Evolutionary conservation across 768 basidiomycete species (phyloP), one percentile per base, ranked within the genome.

Genomic region (Auricularia cornea): DNA sequence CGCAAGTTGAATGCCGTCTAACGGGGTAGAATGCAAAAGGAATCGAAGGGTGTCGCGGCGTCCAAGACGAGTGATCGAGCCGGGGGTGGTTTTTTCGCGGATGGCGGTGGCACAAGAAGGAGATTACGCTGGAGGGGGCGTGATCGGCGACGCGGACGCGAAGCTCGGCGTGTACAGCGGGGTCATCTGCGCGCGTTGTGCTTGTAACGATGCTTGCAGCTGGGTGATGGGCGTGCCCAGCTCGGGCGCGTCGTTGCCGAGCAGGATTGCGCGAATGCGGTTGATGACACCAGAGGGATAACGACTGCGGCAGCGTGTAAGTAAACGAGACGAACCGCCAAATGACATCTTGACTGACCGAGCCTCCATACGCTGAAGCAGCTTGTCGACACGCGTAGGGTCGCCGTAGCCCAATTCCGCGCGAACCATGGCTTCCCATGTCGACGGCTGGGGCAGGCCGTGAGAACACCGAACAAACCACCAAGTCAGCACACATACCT

Each of bases 341-440:
- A 29, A 54, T 60, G 18, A 2, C 5, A 35, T 61, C 41, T 44
- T 18, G 31, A 77, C 83, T 33, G 67, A 89, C 88, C 92, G 83
- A 69, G 85, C 81, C 73, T 84, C 85, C 68, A 94, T 75, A 56
- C 92, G 82, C 62, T 84, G 81, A 32, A 95, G 78, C 0, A 98
- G 78, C 2, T 79, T 82, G 3, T 84, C 57, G 0, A 95, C 96
- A 12, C 80, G 79, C 56, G 86, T 82, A 14, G 85, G 83, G 67
- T 92, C 83, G 14, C 91, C 91, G 60, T 81, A 83, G 23, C 86
- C 86, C 12, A 98, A 79, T 72, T 99, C 97, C 1, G 90, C 91
- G 16, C 92, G 84, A 66, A 99, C 85, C 94, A 99, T 98, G 3
- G 85, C 86, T 71, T 98, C 97, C 88, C 91, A 96, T 1, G 93